Base-by-base conservation (phyloP, 345 rosid genomes). In the Cardamine occulta region DNA sequence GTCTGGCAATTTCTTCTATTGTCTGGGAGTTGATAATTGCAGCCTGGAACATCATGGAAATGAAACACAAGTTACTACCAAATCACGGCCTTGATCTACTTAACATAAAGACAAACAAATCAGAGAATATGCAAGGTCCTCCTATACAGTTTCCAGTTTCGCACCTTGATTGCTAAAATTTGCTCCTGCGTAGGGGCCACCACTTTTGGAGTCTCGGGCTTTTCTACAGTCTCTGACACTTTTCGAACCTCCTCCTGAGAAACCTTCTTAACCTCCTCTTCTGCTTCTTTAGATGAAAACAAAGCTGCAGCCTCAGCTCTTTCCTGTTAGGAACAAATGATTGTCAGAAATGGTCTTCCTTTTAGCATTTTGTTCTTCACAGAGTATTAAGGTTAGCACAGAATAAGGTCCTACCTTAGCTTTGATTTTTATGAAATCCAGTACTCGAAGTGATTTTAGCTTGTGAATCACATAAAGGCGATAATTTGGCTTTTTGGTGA, bases 21-120 rank as follows among this genome's bases (percentile, higher is more conserved):
- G 98, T 96, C 90, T 96, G 97, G 35, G 99, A 93, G 78, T 93
- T 96, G 76, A 93, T 90, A 80, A 96, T 96, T 62, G 99, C 99
- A 68, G 99, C 97, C 98, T 96, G 91, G 15, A 83, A 84, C 14
- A 72, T 39, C 77, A 72, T 14, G 19, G 37, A 74, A 78, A 81
- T 24, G 17, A 66, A 68, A 63, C 18, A 45, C 23, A 60, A 52
- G 63, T 66, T 67, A 66, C 51, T 26, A 65, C 59, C 77, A 78
- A 66, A 73, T 49, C 57, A 73, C 26, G 60, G 24, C 10, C 31
- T 77, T 54, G 10, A 70, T 17, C 44, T 55, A 6, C 29, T 48
- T 19, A 57, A 44, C 42, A 58, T 64, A 40, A 29, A 56, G n/a
- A 58, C 10, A 40, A 64, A 49, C 32, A 72, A 71, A 35, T 4